Conservation (phyloP, 1,284 basidiomycete genomes). For the Trichosporon inkin region DNA sequence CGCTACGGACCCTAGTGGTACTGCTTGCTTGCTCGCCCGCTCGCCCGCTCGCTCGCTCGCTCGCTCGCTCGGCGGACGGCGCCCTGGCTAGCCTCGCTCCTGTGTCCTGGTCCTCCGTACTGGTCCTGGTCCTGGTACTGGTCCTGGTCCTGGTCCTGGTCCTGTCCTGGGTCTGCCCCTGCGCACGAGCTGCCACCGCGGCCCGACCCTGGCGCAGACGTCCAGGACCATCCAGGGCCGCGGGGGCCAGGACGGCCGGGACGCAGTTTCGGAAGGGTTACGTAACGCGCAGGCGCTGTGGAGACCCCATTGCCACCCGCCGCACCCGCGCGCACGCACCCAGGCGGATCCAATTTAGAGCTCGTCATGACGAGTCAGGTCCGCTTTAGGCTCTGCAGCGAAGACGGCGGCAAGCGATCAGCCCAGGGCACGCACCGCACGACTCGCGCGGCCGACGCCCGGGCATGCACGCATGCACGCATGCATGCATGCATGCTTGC, state of each 20-base stretch:
- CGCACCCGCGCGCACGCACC: neutral
- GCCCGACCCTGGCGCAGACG: neutral
- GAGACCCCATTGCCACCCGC: conserved; percentile 8
- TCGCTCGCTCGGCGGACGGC: too few relatives aligned
- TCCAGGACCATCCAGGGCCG: neutral
- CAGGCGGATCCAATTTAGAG: conserved; percentile 8
- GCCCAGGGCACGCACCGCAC: neutral
- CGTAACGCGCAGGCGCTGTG: conserved; percentile 1
- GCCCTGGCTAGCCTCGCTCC: too few relatives aligned
- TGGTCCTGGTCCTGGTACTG: too few relatives aligned
- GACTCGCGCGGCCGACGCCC: too few relatives aligned
- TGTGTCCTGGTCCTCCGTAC: too few relatives aligned
- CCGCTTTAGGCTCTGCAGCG: neutral
- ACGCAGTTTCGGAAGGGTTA: conserved; percentile 8
- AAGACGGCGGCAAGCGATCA: neutral
- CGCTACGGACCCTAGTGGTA: too few relatives aligned
- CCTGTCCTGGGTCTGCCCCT: neutral
- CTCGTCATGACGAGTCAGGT: conserved; percentile 7
- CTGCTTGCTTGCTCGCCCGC: too few relatives aligned
- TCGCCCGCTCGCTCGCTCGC: too few relatives aligned
- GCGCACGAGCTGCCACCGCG: too few relatives aligned
- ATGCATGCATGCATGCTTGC: too few relatives aligned
- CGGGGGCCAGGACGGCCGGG: conserved; percentile 1
- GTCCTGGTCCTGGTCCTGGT: neutral
- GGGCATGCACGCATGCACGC: too few relatives aligned